Evolutionary conservation across 805 yeast species (phyloP), one percentile per base, ranked within the genome.

Genomic region (Ogataea parapolymorpha): DNA sequence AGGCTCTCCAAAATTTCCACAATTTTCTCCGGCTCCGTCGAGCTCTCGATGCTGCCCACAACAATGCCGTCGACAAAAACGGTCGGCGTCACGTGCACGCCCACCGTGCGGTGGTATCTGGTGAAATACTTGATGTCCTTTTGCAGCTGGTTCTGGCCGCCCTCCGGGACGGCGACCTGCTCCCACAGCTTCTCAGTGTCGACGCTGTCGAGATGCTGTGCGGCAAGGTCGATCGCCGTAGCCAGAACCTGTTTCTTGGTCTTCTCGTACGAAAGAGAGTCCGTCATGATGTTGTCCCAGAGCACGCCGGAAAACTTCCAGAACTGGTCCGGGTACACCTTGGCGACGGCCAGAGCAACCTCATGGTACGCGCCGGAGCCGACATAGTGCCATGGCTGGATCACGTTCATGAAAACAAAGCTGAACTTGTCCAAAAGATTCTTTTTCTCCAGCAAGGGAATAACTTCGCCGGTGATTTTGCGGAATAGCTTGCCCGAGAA

Each of bases 311-410:
- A 73, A 34, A 79, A 76, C 27, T 74, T 66, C 74, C 87, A 75
- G 58, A 83, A 78, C 47, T 66, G 61, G 1, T 56, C 61, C 1
- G 85, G 82, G 12, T 65, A 68, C n/a, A 66, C 46, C 35, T 74
- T 66, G n/a, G 84, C 85, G 23, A 82, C 80, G 0, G 82, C 89
- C 18, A 88, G 60, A 0, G 84, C 72, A 30, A 84, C 83, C 56
- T 88, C 95, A 58, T 83, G 82, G 28, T 79, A 67, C 26, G 77
- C 62, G 5, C 77, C 73, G 1, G 91, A 81, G 41, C 79, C 77
- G 3, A 54, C 29, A 32, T 90, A 82, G 59, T 88, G 96, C 95
- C 95, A 88, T 50, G 95, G 93, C 66, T 88, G 96, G n/a, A 84
- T 70, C 29, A 82, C 88, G 55, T 85, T 82, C 46, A 80, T 73